Evolutionary conservation across 2,329 filamentous ascomycete species (phyloP), one percentile per base, ranked within the genome.

Genomic region (Penicillium expansum): DNA sequence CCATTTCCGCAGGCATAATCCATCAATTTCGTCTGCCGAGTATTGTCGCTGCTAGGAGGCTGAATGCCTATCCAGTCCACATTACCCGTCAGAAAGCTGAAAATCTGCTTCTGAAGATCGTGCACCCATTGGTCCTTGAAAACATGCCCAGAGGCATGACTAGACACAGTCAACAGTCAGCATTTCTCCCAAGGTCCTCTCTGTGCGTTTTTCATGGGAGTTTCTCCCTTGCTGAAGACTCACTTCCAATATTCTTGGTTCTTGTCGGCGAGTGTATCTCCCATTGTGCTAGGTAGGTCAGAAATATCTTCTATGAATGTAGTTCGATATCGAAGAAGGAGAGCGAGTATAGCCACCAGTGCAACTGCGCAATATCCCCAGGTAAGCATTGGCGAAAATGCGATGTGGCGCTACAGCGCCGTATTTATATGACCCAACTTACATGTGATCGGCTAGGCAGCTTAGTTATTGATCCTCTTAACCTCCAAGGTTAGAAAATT

Each of bases 1-100:
- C 48, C 48, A 49, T 49, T 49, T 39, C 48, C 48, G 22, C 48
- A 49, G 35, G 48, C 48, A 18, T 49, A 49, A 39, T 49, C 48
- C 48, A 49, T 49, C 33, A 49, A 39, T 18, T 49, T 49, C 9
- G 48, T 49, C 48, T 39, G 48, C 7, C 33, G 32, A 2, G 6
- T 9, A 39, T 49, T 38, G 16, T 49, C 33, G 16, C 14, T 22
- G 7, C 16, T 20, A 14, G 14, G 11, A 24, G n/a, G 1, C 27
- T 6, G 22, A 11, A 49, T 11, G 27, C 48, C 48, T 24, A 49
- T 49, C 48, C 48, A 49, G 22, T 49, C 33, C 5, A 38, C 6
- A 10, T 27, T 30, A 11, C 22, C 33, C 32, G 16, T 39, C 33
- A 49, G 20, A 13, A 49, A 49, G 9, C 39, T 22, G 3, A 9